A percentile compares a stretch with the other conserved stretches of the same genome.
These are phyloP conservation scores for Brasenia schreberi DNA, from an alignment of 164 flowering plant genomes.

Conservation along the genomic window DNA sequence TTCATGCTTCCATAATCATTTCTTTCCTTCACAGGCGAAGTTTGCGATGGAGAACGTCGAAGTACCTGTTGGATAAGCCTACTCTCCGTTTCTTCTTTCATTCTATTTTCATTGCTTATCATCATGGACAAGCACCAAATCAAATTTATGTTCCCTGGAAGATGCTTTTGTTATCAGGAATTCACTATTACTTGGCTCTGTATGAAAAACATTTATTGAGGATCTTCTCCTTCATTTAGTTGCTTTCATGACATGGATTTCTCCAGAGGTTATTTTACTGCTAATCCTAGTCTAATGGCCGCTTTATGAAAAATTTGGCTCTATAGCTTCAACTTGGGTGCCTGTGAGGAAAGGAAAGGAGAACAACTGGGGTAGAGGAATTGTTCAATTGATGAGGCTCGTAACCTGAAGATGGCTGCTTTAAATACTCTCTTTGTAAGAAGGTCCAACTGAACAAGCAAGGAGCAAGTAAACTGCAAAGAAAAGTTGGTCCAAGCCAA, in stretches of 20 bases:
- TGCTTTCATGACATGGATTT: background rate
- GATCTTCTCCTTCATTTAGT: background rate
- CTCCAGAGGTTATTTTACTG: too few species aligned
- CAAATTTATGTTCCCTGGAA: background rate
- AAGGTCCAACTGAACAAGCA: too few species aligned
- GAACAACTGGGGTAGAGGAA: too few species aligned
- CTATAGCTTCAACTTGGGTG: too few species aligned
- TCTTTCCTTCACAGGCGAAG: slow-evolving; percentile 4
- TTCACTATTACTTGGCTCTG: background rate
- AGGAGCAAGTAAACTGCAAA: too few species aligned
- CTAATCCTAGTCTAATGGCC: too few species aligned
- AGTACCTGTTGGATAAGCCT: slow-evolving; percentile 4
- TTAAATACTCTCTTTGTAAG: too few species aligned
- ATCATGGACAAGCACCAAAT: background rate
- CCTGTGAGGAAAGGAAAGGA: too few species aligned
- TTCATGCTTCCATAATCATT: background rate
- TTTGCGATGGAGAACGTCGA: slow-evolving; percentile 5
- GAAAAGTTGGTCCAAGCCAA: too few species aligned
- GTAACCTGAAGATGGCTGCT: too few species aligned
- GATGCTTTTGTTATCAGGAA: background rate
- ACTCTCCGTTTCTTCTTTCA: background rate
- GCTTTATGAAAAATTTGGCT: too few species aligned
- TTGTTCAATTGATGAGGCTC: too few species aligned
- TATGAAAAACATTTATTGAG: background rate
- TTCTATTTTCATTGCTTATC: background rate